Percentiles rank a stretch among this genome's conserved stretches.
Conservation (phyloP, 305 asterid species). For the Fraxinus sp. region DNA sequence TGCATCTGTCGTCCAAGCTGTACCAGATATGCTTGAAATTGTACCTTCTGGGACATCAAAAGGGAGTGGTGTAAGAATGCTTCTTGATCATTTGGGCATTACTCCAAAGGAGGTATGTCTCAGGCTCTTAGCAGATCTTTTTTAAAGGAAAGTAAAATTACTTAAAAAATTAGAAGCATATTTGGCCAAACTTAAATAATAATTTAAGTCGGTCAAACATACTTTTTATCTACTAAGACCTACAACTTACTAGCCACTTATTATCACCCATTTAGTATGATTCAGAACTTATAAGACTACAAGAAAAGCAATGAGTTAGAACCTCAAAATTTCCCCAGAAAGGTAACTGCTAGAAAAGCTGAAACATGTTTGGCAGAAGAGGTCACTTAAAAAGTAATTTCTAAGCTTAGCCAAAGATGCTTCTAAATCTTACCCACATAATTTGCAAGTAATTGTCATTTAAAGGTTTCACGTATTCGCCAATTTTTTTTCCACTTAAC, state of each 20-base stretch:
- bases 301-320: not conserved
- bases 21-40: slow-evolving; percentile 89
- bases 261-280: not conserved
- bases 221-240: not conserved
- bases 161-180: not conserved
- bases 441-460: not conserved
- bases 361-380: not conserved
- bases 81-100: slow-evolving; percentile 87
- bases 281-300: not conserved
- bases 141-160: not conserved
- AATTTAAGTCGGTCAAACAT: not conserved
- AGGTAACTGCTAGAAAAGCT: not conserved
- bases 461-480: not conserved
- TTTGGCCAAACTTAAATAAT: not conserved
- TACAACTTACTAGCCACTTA: not conserved
- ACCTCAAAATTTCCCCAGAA: not conserved
- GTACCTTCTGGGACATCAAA: slow-evolving; percentile 89
- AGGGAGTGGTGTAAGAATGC: slow-evolving; percentile 80
- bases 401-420: not conserved
- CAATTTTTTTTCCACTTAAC: not conserved
- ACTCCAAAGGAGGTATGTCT: slow-evolving; percentile 71
- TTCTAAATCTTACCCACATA: not conserved
- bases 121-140: not conserved
- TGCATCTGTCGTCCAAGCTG: slow-evolving; percentile 96
- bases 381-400: not conserved